A percentile compares a stretch with the other conserved stretches of the same genome.
Evolutionary conservation across 2,329 filamentous ascomycete genomes (phyloP).

Genomic region (Epichloe sibirici): DNA sequence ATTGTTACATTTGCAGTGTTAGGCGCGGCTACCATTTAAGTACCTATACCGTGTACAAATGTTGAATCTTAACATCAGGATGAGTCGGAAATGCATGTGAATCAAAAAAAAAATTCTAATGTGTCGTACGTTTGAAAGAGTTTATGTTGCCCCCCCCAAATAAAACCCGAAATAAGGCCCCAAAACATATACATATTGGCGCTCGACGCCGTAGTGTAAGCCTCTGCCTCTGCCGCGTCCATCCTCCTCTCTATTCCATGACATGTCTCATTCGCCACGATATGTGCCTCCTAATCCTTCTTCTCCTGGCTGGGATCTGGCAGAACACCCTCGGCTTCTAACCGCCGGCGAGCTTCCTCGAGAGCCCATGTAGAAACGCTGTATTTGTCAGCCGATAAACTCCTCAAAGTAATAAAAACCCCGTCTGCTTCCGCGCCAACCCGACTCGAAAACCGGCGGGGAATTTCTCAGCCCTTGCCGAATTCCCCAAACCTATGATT

Average conservation of each 20-base stretch:
- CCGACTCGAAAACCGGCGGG: neutral
- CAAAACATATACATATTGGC: constrained; percentile 20
- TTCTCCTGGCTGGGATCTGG: constrained; percentile 54
- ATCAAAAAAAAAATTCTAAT: constrained; percentile 14
- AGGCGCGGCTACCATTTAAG: neutral
- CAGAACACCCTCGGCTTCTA: constrained; percentile 92
- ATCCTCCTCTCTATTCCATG: constrained; percentile 3
- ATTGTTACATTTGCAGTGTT: neutral
- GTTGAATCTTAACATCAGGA: neutral
- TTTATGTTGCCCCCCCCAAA: constrained; percentile 12
- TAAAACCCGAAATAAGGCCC: constrained; percentile 11
- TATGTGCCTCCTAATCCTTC: constrained; percentile 26
- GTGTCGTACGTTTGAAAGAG: constrained; percentile 18
- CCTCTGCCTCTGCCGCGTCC: neutral
- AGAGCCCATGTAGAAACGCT: constrained; percentile 99
- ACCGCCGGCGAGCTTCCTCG: constrained; percentile 85
- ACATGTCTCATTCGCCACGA: neutral
- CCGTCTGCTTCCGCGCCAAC: neutral
- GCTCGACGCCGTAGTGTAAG: neutral
- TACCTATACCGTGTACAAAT: neutral
- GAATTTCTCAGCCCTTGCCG: neutral
- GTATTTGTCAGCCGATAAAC: neutral
- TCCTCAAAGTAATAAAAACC: neutral
- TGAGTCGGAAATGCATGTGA: neutral
- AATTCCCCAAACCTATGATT: accelerated